Conservation (phyloP, 768 basidiomycete genomes). For the Tylopilus sp. region DNA sequence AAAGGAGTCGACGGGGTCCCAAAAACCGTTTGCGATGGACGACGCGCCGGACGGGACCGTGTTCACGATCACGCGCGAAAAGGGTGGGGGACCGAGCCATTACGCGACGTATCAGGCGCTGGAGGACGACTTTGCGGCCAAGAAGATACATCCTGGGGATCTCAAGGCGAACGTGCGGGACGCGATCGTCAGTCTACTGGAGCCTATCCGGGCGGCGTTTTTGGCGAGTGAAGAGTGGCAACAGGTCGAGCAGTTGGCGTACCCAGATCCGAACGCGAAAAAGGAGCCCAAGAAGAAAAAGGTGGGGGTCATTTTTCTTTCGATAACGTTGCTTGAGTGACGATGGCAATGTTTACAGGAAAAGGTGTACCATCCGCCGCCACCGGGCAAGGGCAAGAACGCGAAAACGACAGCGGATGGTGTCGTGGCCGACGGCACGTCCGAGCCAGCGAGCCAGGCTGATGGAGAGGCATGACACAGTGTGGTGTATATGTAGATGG, state of each 20-base stretch:
- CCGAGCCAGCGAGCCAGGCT: background rate
- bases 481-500: background rate
- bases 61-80: slow-evolving; percentile 74
- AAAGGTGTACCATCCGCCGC: slow-evolving; percentile 81
- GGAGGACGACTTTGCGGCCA: slow-evolving; percentile 69
- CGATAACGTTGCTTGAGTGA: background rate
- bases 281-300: slow-evolving; percentile 65
- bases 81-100: slow-evolving; percentile 72
- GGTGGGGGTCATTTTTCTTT: slow-evolving; percentile 5
- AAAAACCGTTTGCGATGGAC: slow-evolving; percentile 59
- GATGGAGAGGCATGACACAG: slow-evolving; percentile 10
- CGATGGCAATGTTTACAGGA: slow-evolving; percentile 46
- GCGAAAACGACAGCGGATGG: slow-evolving; percentile 9
- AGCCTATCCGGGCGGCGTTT: slow-evolving; percentile 79
- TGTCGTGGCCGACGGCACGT: background rate
- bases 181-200: slow-evolving; percentile 69
- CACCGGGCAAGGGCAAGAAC: slow-evolving; percentile 74
- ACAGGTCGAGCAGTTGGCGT: slow-evolving; percentile 70
- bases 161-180: slow-evolving; percentile 77
- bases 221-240: slow-evolving; percentile 79
- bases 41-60: slow-evolving; percentile 80
- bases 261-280: slow-evolving; percentile 72
- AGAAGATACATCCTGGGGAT: slow-evolving; percentile 85
- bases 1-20: slow-evolving; percentile 46
- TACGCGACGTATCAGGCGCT: slow-evolving; percentile 65